phyloP scores from a whole-genome alignment of 1,284 basidiomycete genomes.

The Sanghuangporus weigelae region DNA sequence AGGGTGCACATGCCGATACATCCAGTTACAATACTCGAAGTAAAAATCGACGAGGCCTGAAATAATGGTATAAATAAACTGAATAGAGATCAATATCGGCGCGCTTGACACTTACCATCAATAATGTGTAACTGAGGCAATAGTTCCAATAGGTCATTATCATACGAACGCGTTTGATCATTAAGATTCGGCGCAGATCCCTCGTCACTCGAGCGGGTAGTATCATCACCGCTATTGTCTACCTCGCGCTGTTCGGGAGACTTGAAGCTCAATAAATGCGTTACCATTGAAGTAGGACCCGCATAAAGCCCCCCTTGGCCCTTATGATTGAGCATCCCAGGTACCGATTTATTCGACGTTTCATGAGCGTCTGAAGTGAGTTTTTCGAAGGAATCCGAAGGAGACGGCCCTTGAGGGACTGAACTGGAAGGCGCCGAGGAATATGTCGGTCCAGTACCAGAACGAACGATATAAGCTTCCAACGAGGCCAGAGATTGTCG shows the following conservation, averaged over 20 bases:
- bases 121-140: slow-evolving; percentile 62
- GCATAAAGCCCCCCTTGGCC: slow-evolving; percentile 64
- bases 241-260: slow-evolving; percentile 33
- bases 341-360: slow-evolving; percentile 46
- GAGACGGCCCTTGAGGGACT: slow-evolving; percentile 1
- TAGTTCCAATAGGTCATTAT: slow-evolving; percentile 60
- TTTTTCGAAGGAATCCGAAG: slow-evolving; percentile 23
- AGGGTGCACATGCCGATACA: slow-evolving; percentile 71
- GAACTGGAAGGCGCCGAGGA: slow-evolving; percentile 13
- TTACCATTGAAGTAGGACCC: slow-evolving; percentile 65
- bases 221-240: slow-evolving; percentile 15
- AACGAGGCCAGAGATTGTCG: slow-evolving; percentile 68
- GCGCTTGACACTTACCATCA: slow-evolving; percentile 37
- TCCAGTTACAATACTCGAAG: slow-evolving; percentile 82
- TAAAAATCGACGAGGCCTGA: slow-evolving; percentile 57
- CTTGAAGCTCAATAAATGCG: slow-evolving; percentile 56
- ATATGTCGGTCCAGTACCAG: slow-evolving; percentile 6
- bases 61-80: background rate
- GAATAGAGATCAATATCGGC: background rate
- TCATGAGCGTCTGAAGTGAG: slow-evolving; percentile 19
- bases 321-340: slow-evolving; percentile 61
- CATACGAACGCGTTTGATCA: slow-evolving; percentile 36
- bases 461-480: slow-evolving; percentile 57
- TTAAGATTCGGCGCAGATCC: background rate
- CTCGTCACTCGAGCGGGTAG: slow-evolving; percentile 4